Evolutionary conservation across 2,329 filamentous ascomycete genomes (phyloP).

Genomic region (Aspergillus chevalieri): DNA sequence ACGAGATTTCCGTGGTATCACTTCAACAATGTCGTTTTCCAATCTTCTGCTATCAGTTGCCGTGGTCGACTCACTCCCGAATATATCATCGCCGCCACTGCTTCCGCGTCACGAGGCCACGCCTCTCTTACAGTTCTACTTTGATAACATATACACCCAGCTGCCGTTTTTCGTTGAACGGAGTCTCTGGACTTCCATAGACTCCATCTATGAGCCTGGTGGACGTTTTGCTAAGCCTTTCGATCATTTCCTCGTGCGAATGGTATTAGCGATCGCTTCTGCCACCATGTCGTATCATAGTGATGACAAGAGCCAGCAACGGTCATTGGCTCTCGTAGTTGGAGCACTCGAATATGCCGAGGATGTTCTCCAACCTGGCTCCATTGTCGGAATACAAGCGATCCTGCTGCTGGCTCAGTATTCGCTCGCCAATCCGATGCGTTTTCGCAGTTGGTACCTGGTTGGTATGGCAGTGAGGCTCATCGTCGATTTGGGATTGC

Average conservation of each 20-base stretch:
- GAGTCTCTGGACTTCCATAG: constrained; percentile 67
- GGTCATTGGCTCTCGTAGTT: constrained; percentile 55
- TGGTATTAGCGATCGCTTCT: constrained; percentile 81
- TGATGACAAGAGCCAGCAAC: constrained; percentile 58
- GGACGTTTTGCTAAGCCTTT: constrained; percentile 56
- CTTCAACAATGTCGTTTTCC: constrained; percentile 86
- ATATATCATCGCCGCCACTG: constrained; percentile 54
- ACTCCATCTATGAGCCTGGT: constrained; percentile 71
- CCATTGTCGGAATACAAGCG: constrained; percentile 78
- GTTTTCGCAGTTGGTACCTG: constrained; percentile 91
- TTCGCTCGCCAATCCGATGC: constrained; percentile 78
- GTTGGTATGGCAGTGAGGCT: constrained; percentile 85
- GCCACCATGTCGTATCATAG: constrained; percentile 63
- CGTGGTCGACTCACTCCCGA: constrained; percentile 64
- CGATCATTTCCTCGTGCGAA: constrained; percentile 80
- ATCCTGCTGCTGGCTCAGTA: constrained; percentile 82
- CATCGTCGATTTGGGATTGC: constrained; percentile 81
- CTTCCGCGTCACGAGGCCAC: constrained; percentile 65
- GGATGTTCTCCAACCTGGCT: constrained; percentile 76
- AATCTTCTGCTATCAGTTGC: constrained; percentile 80
- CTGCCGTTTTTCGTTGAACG: constrained; percentile 80
- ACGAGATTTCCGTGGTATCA: constrained; percentile 84
- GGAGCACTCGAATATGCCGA: constrained; percentile 72
- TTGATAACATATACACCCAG: constrained; percentile 72
- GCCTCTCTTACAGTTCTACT: constrained; percentile 71